A percentile compares a stretch with the other conserved stretches of the same genome.
phyloP scores from a whole-genome alignment of 192 early-diverging fungal species.

The Kappamyces sp. region DNA sequence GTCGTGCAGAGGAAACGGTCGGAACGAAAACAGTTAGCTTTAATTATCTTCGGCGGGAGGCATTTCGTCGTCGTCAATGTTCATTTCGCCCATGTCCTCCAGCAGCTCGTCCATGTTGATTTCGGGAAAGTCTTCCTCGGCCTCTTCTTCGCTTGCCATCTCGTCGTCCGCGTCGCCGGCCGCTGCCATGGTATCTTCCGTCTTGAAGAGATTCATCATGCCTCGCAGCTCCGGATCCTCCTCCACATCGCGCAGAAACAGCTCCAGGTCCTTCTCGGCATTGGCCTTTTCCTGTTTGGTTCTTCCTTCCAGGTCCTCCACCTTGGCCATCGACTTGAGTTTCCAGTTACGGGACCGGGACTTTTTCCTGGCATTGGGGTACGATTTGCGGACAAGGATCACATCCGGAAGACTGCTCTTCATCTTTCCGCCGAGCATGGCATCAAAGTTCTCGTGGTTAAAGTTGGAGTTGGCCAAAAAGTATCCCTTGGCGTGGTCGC shows the following conservation, averaged over 20 bases:
- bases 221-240: conserved; percentile 95
- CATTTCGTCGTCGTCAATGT: conserved; percentile 54
- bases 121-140: conserved; percentile 88
- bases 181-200: conserved; percentile 23
- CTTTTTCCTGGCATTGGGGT: conserved; percentile 83
- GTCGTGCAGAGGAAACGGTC: too few relatives aligned
- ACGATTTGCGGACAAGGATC: conserved; percentile 86
- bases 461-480: conserved; percentile 82
- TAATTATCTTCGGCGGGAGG: too few relatives aligned
- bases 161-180: conserved; percentile 24
- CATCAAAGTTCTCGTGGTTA: conserved; percentile 82
- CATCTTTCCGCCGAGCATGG: conserved; percentile 37
- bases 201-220: conserved; percentile 92
- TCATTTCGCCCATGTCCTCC: conserved; percentile 72
- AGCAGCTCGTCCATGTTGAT: conserved; percentile 87
- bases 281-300: conserved; percentile 65
- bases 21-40: too few relatives aligned
- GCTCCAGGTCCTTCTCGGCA: conserved; percentile 84
- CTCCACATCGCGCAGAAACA: conserved; percentile 96
- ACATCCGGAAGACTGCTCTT: conserved; percentile 73
- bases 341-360: conserved; percentile 84
- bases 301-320: conserved; percentile 70
- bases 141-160: conserved; percentile 64
- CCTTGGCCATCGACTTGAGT: conserved; percentile 80
- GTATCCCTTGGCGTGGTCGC: conserved; percentile 91